Evolutionary conservation across 352 stramenopile species (phyloP).

Genomic region (Peronospora tabacina): DNA sequence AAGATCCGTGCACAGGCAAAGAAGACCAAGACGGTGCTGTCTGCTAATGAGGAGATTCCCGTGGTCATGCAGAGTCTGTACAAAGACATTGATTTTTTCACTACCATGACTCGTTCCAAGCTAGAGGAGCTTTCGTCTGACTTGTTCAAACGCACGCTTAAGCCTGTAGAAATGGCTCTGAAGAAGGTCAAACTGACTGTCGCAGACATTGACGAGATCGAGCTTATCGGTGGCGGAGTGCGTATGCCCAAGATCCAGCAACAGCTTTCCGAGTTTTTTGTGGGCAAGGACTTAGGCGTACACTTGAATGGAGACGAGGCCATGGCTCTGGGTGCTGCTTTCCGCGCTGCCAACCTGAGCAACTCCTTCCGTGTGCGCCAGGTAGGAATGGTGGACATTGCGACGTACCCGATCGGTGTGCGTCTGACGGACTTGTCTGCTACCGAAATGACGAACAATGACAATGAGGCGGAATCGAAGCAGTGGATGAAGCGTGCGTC

Average conservation of each 20-base stretch:
- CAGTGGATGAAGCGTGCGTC: constrained; percentile 89
- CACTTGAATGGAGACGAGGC: constrained; percentile 98
- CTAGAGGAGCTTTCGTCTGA: constrained; percentile 89
- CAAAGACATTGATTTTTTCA: constrained; percentile 91
- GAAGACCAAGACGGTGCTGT: constrained; percentile 97
- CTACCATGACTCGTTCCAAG: constrained; percentile 83
- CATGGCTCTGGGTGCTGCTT: constrained; percentile 93
- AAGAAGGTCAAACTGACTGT: constrained; percentile 84
- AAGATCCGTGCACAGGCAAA: constrained; percentile 93
- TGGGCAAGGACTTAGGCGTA: constrained; percentile 86
- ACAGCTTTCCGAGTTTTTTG: constrained; percentile 65
- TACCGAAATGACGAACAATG: constrained; percentile 36
- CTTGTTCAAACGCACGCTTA: constrained; percentile 80
- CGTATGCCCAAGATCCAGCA: constrained; percentile 93
- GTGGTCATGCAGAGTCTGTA: constrained; percentile 91
- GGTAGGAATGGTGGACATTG: constrained; percentile 92
- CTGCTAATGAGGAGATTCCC: constrained; percentile 94
- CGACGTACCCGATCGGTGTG: constrained; percentile 83
- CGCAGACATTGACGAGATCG: constrained; percentile 90
- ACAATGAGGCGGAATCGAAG: constrained; percentile 48
- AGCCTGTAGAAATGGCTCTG: constrained; percentile 85
- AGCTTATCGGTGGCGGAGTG: constrained; percentile 95
- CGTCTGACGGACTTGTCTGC: constrained; percentile 73
- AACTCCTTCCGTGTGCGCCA: constrained; percentile 94
- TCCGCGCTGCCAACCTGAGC: constrained; percentile 93